Evolutionary conservation across 176 grass and related monocot species (phyloP).

Genomic region (Oryza brachyantha): DNA sequence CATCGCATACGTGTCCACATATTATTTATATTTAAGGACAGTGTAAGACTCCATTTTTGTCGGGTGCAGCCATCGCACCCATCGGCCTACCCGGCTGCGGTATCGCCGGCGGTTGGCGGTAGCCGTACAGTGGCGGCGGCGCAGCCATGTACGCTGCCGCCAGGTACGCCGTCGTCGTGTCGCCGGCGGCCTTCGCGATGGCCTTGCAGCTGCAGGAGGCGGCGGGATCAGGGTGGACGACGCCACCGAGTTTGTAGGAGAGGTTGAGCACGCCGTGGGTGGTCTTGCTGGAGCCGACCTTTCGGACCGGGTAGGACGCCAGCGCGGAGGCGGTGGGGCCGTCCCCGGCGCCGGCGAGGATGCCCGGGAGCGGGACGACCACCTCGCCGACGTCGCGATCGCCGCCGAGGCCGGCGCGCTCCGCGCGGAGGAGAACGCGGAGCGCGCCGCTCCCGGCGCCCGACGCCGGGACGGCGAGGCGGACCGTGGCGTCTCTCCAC

Average conservation of each 20-base stretch:
- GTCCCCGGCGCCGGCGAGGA: conserved; percentile 30
- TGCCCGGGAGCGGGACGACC: conserved; percentile 39
- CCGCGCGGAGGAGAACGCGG: conserved; percentile 46
- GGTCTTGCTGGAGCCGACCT: conserved; percentile 32
- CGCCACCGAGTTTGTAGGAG: conserved; percentile 43
- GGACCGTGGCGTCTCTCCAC: conserved; percentile 35
- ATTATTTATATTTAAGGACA: neutral
- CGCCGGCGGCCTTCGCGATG: neutral
- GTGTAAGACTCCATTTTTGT: neutral
- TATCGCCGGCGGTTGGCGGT: neutral
- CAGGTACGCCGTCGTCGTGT: neutral
- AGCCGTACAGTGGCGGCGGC: neutral
- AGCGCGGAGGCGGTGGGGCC: neutral
- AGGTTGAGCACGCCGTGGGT: conserved; percentile 44
- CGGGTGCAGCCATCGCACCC: neutral
- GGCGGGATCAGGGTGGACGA: neutral
- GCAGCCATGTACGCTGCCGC: conserved; percentile 12
- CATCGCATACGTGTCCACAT: neutral
- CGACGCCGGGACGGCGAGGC: conserved; percentile 29
- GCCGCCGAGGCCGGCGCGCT: conserved; percentile 27
- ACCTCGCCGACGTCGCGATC: conserved; percentile 62
- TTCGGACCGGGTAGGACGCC: conserved; percentile 40
- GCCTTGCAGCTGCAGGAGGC: neutral
- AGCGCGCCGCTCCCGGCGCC: conserved; percentile 24
- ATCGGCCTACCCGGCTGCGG: neutral